These are phyloP conservation scores for Malassezia equina DNA, from an alignment of 1,284 basidiomycete species.

Conservation along the genomic window DNA sequence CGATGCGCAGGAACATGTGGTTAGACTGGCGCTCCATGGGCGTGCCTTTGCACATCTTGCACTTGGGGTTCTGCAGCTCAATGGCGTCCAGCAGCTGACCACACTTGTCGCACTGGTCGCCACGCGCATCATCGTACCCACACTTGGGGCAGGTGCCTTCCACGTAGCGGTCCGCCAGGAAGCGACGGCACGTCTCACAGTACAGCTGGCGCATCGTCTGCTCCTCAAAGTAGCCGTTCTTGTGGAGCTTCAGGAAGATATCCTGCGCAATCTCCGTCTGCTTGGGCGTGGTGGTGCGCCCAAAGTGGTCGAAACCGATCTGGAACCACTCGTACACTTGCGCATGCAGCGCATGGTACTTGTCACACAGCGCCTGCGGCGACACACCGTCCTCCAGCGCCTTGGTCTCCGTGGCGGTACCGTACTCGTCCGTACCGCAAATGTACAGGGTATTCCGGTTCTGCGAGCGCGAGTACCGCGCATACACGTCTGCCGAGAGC, in stretches of 20 bases:
- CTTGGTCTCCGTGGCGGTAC: slow-evolving; percentile 95
- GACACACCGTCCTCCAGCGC: slow-evolving; percentile 86
- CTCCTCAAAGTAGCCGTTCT: slow-evolving; percentile 45
- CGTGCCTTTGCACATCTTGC: slow-evolving; percentile 68
- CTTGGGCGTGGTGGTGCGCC: slow-evolving; percentile 77
- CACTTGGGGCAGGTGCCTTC: slow-evolving; percentile 46
- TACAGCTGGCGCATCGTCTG: slow-evolving; percentile 43
- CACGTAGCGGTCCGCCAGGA: slow-evolving; percentile 47
- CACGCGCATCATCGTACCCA: slow-evolving; percentile 65
- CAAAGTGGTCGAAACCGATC: slow-evolving; percentile 86
- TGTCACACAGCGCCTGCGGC: slow-evolving; percentile 79
- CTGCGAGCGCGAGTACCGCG: slow-evolving; percentile 60
- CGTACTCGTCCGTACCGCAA: slow-evolving; percentile 98
- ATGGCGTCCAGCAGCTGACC: slow-evolving; percentile 77
- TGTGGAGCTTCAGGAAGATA: slow-evolving; percentile 42
- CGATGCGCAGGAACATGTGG: slow-evolving; percentile 89
- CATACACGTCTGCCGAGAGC: slow-evolving; percentile 91
- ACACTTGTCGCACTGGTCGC: slow-evolving; percentile 96
- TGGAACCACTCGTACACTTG: slow-evolving; percentile 95
- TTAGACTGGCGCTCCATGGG: slow-evolving; percentile 60
- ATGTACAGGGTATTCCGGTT: slow-evolving; percentile 59
- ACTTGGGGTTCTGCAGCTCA: slow-evolving; percentile 88
- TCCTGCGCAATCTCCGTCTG: slow-evolving; percentile 61
- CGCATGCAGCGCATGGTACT: slow-evolving; percentile 79
- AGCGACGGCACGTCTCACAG: slow-evolving; percentile 37